Percentiles rank a stretch among this genome's conserved stretches.
These are phyloP conservation scores for Irineochytrium annulatum DNA, from an alignment of 192 early-diverging fungal genomes.

Conservation along the genomic window DNA sequence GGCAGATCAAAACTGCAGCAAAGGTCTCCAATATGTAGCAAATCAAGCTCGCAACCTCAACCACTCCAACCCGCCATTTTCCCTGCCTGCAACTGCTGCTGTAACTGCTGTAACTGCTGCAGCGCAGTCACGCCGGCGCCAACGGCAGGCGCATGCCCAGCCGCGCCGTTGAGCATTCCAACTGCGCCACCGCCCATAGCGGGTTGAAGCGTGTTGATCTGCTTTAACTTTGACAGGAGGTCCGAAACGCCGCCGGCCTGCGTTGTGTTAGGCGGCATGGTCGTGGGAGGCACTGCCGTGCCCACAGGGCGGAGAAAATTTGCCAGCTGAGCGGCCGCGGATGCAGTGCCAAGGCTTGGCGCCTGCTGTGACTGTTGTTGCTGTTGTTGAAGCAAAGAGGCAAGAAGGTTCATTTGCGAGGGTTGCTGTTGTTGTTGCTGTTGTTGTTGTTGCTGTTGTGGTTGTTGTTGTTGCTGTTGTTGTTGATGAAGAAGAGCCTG, in stretches of 20 bases:
- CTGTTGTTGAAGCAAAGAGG: conserved; percentile 2
- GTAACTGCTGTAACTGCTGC: conserved; percentile 20
- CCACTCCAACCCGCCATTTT: too few relatives aligned
- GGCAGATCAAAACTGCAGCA: too few relatives aligned
- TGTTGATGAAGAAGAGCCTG: conserved; percentile 20
- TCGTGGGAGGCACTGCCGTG: background rate
- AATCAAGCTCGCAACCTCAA: background rate
- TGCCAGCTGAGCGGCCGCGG: background rate
- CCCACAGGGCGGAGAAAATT: background rate
- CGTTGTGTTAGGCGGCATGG: background rate
- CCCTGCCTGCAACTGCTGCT: too few relatives aligned
- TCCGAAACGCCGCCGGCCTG: conserved; percentile 12
- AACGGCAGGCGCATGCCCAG: too few relatives aligned
- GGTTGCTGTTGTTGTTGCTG: conserved; percentile 18
- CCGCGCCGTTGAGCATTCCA: too few relatives aligned
- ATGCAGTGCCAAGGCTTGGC: background rate
- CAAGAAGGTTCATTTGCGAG: background rate
- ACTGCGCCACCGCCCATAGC: too few relatives aligned
- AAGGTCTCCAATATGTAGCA: too few relatives aligned
- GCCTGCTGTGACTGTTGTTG: conserved; percentile 15
- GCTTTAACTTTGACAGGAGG: conserved; percentile 18
- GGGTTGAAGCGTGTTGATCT: too few relatives aligned
- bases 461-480: conserved; percentile 21
- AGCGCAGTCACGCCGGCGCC: too few relatives aligned
- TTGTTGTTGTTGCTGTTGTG: conserved; percentile 2